Conservation (phyloP, 306 rosid genomes). For the Prunus salicina region DNA sequence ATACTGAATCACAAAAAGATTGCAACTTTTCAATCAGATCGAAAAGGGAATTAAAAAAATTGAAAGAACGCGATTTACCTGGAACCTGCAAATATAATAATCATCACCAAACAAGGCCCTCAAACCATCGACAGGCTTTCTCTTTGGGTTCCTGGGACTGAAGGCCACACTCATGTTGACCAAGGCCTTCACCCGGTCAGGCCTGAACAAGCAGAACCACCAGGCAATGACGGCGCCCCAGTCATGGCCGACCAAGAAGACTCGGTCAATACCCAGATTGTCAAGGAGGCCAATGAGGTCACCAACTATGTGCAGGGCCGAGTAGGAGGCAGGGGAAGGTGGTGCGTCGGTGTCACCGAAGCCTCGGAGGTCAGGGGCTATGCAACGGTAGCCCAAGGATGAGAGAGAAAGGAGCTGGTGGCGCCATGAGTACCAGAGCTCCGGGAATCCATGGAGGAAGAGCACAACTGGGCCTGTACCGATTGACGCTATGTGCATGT, state of each 20-base stretch:
- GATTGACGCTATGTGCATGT: constrained; percentile 64
- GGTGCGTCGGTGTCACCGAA: constrained; percentile 72
- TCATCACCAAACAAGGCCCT: constrained; percentile 20
- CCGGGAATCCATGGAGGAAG: constrained; percentile 71
- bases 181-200: constrained; percentile 61
- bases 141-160: constrained; percentile 32
- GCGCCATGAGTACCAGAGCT: constrained; percentile 78
- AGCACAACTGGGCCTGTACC: constrained; percentile 62
- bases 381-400: constrained; percentile 59
- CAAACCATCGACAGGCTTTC: constrained; percentile 5
- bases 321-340: constrained; percentile 38
- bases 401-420: constrained; percentile 67
- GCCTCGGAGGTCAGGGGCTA: constrained; percentile 81
- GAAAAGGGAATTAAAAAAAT: background rate
- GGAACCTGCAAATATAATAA: constrained; percentile 10
- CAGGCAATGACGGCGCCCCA: constrained; percentile 68
- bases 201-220: constrained; percentile 54
- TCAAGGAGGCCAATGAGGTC: constrained; percentile 68
- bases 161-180: constrained; percentile 60
- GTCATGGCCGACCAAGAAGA: constrained; percentile 70
- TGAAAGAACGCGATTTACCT: background rate
- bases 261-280: constrained; percentile 39
- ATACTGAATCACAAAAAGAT: background rate
- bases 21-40: background rate
- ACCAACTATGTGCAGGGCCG: constrained; percentile 54